These are phyloP conservation scores for Anethum foeniculum DNA, from an alignment of 140 eudicot species.

Conservation along the genomic window DNA sequence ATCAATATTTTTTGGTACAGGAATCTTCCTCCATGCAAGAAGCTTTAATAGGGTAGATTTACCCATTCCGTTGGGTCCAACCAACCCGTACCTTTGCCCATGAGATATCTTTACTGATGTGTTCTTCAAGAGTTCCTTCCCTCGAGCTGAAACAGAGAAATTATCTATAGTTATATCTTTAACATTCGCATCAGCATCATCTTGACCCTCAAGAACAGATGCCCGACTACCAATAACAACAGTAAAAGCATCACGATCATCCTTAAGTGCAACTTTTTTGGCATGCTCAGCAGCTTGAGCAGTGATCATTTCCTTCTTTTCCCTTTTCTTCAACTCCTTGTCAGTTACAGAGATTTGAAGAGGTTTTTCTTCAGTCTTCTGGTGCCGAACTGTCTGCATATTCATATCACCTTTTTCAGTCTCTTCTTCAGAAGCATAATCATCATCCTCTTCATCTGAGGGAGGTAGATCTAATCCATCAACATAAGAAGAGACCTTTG, in stretches of 20 bases:
- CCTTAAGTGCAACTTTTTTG: slow-evolving; percentile 56
- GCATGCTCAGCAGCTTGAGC: slow-evolving; percentile 50
- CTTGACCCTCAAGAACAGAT: slow-evolving; percentile 65
- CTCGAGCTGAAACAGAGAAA: slow-evolving; percentile 76
- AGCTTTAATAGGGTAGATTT: slow-evolving; percentile 77
- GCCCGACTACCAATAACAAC: slow-evolving; percentile 74
- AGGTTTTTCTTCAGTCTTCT: slow-evolving; percentile 28
- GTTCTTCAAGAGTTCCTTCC: slow-evolving; percentile 69
- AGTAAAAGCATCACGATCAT: slow-evolving; percentile 80
- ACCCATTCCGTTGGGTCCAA: slow-evolving; percentile 88
- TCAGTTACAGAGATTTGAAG: slow-evolving; percentile 43
- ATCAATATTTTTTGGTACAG: slow-evolving; percentile 78
- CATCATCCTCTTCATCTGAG: slow-evolving; percentile 46
- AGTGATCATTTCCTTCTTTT: slow-evolving; percentile 60
- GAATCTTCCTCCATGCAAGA: slow-evolving; percentile 87
- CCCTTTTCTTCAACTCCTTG: slow-evolving; percentile 69
- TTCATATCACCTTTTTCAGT: slow-evolving; percentile 10
- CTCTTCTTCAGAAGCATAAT: slow-evolving; percentile 22
- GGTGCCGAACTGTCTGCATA: slow-evolving; percentile 24
- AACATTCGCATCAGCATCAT: slow-evolving; percentile 83
- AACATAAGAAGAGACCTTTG: slow-evolving; percentile 41
- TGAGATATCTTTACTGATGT: slow-evolving; percentile 68
- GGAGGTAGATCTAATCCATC: slow-evolving; percentile 82
- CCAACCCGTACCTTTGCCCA: slow-evolving; percentile 71
- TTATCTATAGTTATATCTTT: slow-evolving; percentile 70